Base-by-base conservation (phyloP, 2,329 filamentous ascomycete species). In the Cadophora malorum region DNA sequence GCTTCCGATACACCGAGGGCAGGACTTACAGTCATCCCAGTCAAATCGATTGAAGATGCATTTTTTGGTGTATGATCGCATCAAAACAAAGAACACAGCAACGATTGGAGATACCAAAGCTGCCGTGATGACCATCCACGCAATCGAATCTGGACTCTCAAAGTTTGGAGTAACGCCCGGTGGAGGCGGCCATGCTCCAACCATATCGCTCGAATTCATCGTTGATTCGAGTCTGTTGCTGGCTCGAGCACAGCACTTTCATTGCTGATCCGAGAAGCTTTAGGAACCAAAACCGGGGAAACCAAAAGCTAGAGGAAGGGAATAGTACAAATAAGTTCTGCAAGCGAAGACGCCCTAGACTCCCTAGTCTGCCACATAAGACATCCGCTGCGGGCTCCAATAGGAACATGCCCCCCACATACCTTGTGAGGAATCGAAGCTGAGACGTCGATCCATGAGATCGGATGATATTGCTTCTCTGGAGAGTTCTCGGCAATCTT, bases 151-250 rank as follows among this genome's bases (percentile, higher is more conserved):
- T 8, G 65, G 65, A 50, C 63, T 55, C 7, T 55, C 14, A 23
- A 66, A 66, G 12, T 66, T 66, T 35, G 65, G 28, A 45, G 49
- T 63, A 1, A 66, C 65, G 2, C 59, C 65, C 2, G 58, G 59
- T 21, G 59, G 65, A 23, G 65, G 58, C 16, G 65, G 59, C 45
- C 45, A 63, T 14, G 61, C 61, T 53, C 59, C 59, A 23, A 47
- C 28, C 0, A 62, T 25, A 16, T 67, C 38, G 28, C 52, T 55
- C 52, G 52, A 55, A 33, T 55, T 55, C 52, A 55, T 55, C 52
- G 28, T 55, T 3, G 52, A n/a, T 28, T 55, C 52, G 28, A 28
- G 52, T 33, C 23, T n/a, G 7, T 49, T 49, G 52, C 25, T 55
- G 52, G 52, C 25, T 55, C 25, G 52, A 33, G 52, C 52, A 33